Base-by-base conservation (phyloP, 768 basidiomycete genomes). In the Phylloporus rhodoxanthus region DNA sequence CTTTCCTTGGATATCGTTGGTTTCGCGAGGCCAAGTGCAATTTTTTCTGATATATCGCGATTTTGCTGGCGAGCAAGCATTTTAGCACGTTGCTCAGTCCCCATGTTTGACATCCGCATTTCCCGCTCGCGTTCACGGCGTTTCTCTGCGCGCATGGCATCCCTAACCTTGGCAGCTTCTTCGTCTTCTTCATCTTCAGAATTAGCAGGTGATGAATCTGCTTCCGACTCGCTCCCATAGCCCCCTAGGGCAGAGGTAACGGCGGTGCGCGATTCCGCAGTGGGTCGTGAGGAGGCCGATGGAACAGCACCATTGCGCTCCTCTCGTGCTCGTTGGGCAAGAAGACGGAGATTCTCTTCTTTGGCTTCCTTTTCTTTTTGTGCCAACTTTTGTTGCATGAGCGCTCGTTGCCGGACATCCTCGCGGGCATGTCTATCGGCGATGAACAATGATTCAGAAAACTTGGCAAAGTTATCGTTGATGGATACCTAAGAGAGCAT, bases 101-200 rank as follows among this genome's bases (percentile, higher is more conserved):
- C 96, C 96, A 99, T 99, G 63, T 98, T 96, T 69, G 79, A 92
- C 93, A 98, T 95, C 52, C 96, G 78, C 89, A 99, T 82, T 70
- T 99, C 95, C 33, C 94, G 83, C 72, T 98, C 94, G 25, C 96
- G 82, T 65, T 98, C 93, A 53, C 85, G 79, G 60, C 89, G 78
- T 75, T 97, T 92, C 75, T 98, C 94, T 40, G 78, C 72, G 50
- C 96, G 78, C 83, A 96, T 93, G 58, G 84, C 72, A 64, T 97
- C 96, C 42, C 96, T 83, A 61, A 96, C 78, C 69, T 79, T 79
- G 47, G 82, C 84, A 10, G 91, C 86, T 44, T 91, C 89, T 61
- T 91, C 89, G 48, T 95, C 91, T 48, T 74, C 81, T 13, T 73
- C 76, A 30, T 81, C 87, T 5, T 63, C 62, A 26, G 76, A 77